Conservation (phyloP, 2,329 filamentous ascomycete species). For the Boeremia lycopersici region DNA sequence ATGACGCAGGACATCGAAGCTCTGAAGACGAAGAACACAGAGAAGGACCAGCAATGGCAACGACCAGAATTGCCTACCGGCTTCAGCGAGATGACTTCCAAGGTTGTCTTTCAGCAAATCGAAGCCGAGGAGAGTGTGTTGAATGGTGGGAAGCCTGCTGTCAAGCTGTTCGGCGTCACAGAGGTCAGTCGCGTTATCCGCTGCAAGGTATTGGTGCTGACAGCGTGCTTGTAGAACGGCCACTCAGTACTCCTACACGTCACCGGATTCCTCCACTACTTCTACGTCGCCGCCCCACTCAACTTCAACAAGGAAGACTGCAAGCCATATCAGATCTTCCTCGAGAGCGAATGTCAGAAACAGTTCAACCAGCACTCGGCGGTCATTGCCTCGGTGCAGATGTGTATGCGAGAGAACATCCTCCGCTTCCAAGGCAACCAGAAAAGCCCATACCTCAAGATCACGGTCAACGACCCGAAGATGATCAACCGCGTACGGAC, state of each 20-base stretch:
- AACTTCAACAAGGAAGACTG: slow-evolving; percentile 81
- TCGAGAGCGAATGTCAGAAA: slow-evolving; percentile 76
- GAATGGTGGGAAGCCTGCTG: slow-evolving; percentile 73
- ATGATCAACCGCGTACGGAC: slow-evolving; percentile 77
- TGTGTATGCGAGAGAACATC: slow-evolving; percentile 87
- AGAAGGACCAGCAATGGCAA: slow-evolving; percentile 94
- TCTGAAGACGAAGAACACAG: slow-evolving; percentile 83
- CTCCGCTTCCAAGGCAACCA: slow-evolving; percentile 94
- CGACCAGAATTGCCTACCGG: slow-evolving; percentile 62
- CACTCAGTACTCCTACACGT: slow-evolving; percentile 95
- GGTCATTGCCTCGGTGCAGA: slow-evolving; percentile 77
- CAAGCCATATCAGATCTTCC: slow-evolving; percentile 75
- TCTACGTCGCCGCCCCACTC: slow-evolving; percentile 88
- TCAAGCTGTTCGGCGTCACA: slow-evolving; percentile 94
- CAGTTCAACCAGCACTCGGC: slow-evolving; percentile 63
- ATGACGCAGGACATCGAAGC: slow-evolving; percentile 90
- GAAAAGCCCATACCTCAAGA: slow-evolving; percentile 89
- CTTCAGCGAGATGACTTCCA: slow-evolving; percentile 69
- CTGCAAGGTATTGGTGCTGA: slow-evolving; percentile 14
- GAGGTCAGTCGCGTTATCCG: slow-evolving; percentile 56
- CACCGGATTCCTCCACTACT: slow-evolving; percentile 93
- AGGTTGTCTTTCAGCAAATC: slow-evolving; percentile 91
- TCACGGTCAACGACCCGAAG: slow-evolving; percentile 89
- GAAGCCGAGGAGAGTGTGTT: slow-evolving; percentile 90
- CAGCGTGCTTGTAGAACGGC: slow-evolving; percentile 58